phyloP scores from a whole-genome alignment of 2,329 filamentous ascomycete species.

The Xylariaceae sp. region DNA sequence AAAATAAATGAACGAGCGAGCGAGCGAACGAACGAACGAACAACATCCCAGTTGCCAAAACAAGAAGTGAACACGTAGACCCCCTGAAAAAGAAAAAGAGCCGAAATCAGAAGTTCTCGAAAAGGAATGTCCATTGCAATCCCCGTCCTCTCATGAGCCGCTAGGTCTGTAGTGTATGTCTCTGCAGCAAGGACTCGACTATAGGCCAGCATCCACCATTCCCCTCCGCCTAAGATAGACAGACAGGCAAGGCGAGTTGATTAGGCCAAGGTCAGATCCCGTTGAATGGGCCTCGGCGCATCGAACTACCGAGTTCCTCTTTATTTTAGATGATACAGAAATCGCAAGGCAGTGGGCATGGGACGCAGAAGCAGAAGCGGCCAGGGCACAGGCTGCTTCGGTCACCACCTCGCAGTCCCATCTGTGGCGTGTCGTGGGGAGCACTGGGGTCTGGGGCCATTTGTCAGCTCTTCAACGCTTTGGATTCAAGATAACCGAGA shows the following conservation, averaged over 20 bases:
- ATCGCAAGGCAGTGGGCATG: slow-evolving; percentile 27
- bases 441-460: slow-evolving; percentile 14
- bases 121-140: neutral
- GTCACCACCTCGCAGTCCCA: slow-evolving; percentile 25
- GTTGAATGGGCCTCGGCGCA: neutral
- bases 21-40: neutral
- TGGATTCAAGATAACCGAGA: neutral
- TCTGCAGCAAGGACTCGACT: too few species aligned
- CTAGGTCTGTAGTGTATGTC: too few species aligned
- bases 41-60: neutral
- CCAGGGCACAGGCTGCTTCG: slow-evolving; percentile 24
- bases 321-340: slow-evolving; percentile 25
- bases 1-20: too few species aligned
- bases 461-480: slow-evolving; percentile 1
- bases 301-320: neutral
- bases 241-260: neutral
- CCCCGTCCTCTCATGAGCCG: too few species aligned
- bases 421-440: slow-evolving; percentile 14
- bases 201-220: too few species aligned
- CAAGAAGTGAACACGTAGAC: too few species aligned
- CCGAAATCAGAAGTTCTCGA: neutral
- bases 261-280: neutral
- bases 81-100: neutral
- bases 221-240: too few species aligned
- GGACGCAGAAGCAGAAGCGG: slow-evolving; percentile 28